Evolutionary conservation across 2,329 filamentous ascomycete species (phyloP).

Genomic region (Penicillium digitatum): DNA sequence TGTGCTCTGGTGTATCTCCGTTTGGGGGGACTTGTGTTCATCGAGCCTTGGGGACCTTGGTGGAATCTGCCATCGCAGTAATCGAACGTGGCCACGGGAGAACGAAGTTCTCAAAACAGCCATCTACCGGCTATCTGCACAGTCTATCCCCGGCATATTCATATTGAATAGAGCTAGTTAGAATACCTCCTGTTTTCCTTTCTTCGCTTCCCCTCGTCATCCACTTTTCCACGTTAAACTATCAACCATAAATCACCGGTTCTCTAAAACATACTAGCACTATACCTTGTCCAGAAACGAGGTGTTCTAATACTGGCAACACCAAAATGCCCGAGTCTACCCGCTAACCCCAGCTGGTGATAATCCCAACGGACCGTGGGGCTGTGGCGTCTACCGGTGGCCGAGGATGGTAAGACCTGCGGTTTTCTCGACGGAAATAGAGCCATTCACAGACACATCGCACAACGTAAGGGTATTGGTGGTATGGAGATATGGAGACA

Average conservation of each 20-base stretch:
- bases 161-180: neutral
- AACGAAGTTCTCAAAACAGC: neutral
- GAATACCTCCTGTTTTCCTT: neutral
- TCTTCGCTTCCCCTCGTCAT: neutral
- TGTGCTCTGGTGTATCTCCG: neutral
- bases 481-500: neutral
- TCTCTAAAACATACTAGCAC: neutral
- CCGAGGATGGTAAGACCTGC: neutral
- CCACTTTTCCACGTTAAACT: neutral
- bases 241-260: neutral
- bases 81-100: neutral
- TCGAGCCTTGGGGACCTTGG: neutral
- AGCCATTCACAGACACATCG: neutral
- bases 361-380: conserved; percentile 4
- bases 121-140: no score
- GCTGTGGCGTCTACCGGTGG: conserved; percentile 12
- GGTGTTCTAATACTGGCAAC: conserved; percentile 19
- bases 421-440: neutral
- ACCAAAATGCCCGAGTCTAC: neutral
- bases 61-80: neutral
- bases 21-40: neutral
- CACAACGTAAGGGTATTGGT: no score
- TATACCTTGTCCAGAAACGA: neutral
- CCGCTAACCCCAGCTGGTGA: neutral
- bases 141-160: neutral